Evolutionary conservation across 495 filamentous ascomycete genomes (phyloP).

Genomic region (Aspergillus saccharolyticus): DNA sequence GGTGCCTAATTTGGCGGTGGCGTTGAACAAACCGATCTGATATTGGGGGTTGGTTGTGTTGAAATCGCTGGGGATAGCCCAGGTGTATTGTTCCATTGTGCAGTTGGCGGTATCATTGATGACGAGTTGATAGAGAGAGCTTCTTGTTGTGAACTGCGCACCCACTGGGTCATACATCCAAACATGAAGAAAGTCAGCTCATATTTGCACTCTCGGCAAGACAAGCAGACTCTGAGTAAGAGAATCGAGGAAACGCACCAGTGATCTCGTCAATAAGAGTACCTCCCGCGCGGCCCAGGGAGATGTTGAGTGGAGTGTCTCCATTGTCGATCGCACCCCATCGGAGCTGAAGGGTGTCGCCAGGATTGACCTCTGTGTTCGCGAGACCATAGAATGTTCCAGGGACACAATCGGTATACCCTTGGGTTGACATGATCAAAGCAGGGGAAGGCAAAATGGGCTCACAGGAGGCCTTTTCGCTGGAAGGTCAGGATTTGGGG

Average conservation of each 20-base stretch:
- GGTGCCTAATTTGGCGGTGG: neutral
- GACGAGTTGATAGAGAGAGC: slow-evolving; percentile 1
- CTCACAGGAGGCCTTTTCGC: neutral
- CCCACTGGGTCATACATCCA: neutral
- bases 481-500: neutral
- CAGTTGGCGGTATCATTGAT: slow-evolving; percentile 2
- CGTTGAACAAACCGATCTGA: slow-evolving; percentile 4
- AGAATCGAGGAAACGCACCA: neutral
- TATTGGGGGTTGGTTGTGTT: slow-evolving; percentile 1
- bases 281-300: neutral
- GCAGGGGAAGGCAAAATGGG: neutral
- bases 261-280: neutral
- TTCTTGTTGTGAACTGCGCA: neutral
- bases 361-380: neutral
- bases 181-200: neutral
- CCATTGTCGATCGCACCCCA: slow-evolving; percentile 5
- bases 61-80: neutral
- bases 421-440: neutral
- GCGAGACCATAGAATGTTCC: neutral
- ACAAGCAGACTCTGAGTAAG: neutral
- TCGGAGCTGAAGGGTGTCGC: neutral
- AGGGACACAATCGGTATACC: neutral
- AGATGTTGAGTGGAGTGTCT: slow-evolving; percentile 2
- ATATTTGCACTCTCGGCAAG: neutral
- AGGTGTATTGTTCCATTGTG: slow-evolving; percentile 1